Percentiles rank a stretch among this genome's conserved stretches.
Conservation (phyloP, 495 filamentous ascomycete genomes). For the Penicillium nucicola region DNA sequence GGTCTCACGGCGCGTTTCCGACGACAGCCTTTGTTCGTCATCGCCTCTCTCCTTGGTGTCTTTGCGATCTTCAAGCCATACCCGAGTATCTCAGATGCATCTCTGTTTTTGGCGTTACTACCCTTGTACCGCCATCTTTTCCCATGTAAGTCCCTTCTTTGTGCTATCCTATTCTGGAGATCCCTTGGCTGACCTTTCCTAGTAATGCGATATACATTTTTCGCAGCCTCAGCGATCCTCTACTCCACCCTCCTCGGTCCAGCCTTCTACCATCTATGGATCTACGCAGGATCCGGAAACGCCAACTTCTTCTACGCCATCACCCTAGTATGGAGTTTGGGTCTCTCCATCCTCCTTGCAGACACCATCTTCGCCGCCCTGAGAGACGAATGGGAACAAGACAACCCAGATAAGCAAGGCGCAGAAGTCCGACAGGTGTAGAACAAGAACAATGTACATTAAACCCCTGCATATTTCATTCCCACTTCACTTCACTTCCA, state of each 20-base stretch:
- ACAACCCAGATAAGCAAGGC: slow-evolving; percentile 83
- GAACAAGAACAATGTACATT: slow-evolving; percentile 18
- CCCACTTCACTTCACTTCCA: neutral
- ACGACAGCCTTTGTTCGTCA: slow-evolving; percentile 79
- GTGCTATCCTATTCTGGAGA: neutral
- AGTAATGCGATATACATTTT: slow-evolving; percentile 94
- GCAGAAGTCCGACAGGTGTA: slow-evolving; percentile 85
- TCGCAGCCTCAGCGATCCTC: slow-evolving; percentile 73
- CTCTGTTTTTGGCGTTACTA: slow-evolving; percentile 76
- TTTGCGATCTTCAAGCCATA: slow-evolving; percentile 96
- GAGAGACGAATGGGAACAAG: slow-evolving; percentile 90
- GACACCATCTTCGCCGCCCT: slow-evolving; percentile 86
- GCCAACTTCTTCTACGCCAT: slow-evolving; percentile 99
- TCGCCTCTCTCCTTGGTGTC: slow-evolving; percentile 78
- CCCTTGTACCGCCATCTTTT: slow-evolving; percentile 93
- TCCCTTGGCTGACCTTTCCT: slow-evolving; percentile 11
- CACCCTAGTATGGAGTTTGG: slow-evolving; percentile 94
- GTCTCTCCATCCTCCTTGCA: slow-evolving; percentile 72
- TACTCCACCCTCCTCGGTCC: slow-evolving; percentile 88
- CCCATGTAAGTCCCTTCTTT: slow-evolving; percentile 56
- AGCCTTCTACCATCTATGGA: slow-evolving; percentile 96
- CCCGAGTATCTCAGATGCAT: slow-evolving; percentile 84
- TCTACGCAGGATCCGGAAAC: slow-evolving; percentile 96
- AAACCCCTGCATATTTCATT: neutral
- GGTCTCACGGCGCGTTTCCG: slow-evolving; percentile 77